A percentile compares a stretch with the other conserved stretches of the same genome.
phyloP scores from a whole-genome alignment of 352 stramenopile genomes.

The Hyaloperonospora brassicae region DNA sequence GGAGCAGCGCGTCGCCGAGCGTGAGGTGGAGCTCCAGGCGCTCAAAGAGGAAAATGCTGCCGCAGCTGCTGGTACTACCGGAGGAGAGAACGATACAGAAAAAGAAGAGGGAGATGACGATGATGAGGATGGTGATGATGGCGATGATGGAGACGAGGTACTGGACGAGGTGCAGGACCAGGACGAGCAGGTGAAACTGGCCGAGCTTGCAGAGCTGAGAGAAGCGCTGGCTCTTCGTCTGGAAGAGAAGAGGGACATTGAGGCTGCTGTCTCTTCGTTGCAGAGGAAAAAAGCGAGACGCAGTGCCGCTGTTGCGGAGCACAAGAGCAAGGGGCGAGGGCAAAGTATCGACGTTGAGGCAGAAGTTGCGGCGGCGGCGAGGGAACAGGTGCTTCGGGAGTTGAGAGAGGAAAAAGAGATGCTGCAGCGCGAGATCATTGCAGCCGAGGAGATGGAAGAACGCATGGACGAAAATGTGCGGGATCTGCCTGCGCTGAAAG shows the following conservation, averaged over 20 bases:
- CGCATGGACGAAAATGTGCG: slow-evolving; percentile 28
- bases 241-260: slow-evolving; percentile 56
- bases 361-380: slow-evolving; percentile 12
- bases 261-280: slow-evolving; percentile 45
- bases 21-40: slow-evolving; percentile 45
- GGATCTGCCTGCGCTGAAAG: slow-evolving; percentile 32
- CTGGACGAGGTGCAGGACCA: slow-evolving; percentile 2
- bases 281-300: slow-evolving; percentile 33
- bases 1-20: slow-evolving; percentile 36
- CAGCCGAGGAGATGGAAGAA: slow-evolving; percentile 34
- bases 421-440: slow-evolving; percentile 40
- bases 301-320: slow-evolving; percentile 1
- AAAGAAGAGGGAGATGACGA: slow-evolving; percentile 1
- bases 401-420: slow-evolving; percentile 39
- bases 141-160: neutral
- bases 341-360: slow-evolving; percentile 15
- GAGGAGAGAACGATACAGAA: slow-evolving; percentile 5
- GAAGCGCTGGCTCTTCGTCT: slow-evolving; percentile 41
- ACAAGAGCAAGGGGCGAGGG: slow-evolving; percentile 6
- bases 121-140: neutral
- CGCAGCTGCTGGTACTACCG: slow-evolving; percentile 5
- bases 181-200: slow-evolving; percentile 18
- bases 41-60: slow-evolving; percentile 29
- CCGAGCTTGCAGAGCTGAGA: slow-evolving; percentile 30
- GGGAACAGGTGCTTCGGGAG: slow-evolving; percentile 29